Base-by-base conservation (phyloP, 164 flowering plant species). In the Warburgia ugandensis region DNA sequence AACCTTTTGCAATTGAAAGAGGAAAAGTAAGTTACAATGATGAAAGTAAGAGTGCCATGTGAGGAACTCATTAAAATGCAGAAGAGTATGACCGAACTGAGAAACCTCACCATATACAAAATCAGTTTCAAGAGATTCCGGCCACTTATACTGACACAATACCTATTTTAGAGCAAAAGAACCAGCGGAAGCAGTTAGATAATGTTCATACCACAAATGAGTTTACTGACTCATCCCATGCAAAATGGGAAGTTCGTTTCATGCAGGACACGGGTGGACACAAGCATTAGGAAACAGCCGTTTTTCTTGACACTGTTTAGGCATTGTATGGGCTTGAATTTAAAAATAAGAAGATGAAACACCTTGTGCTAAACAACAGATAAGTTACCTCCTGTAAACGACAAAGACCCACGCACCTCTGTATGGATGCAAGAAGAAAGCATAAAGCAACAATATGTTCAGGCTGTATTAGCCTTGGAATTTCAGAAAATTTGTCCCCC, bases 341-440 rank as follows among this genome's bases (percentile, higher is more conserved):
- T 14, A 37, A 37, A 11, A 11, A 14, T 37, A 37, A 20, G 41
- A 11, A 3, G 12, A 11, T 17, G 16, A 7, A 36, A 36, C 3
- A 20, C 5, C 13, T 20, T 14, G 9, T 20, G 14, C n/a, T 20
- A 37, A 20, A 37, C 4, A 37, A 10, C 3, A 37, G 17, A 37
- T 5, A 28, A 3, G 32, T 10, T 68, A 88, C 96, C 96, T 88
- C 94, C 49, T 71, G 69, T 43, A 89, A 73, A 35, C 95, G 77
- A 81, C 87, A 83, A 36, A 89, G 75, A 41, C 97, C 97, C 31
- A 54, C 35, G 50, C 71, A 74, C 68, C 92, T 77, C 57, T 77
- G 81, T 53, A 86, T 33, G 48, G 89, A 79, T 56, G 84, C 85
- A 43, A 89, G 56, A 23, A 89, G 80, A 22, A 80, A 71, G 68